Evolutionary conservation across 1,284 basidiomycete species (phyloP), one percentile per base, ranked within the genome.

Genomic region (Pholiota adiposa): DNA sequence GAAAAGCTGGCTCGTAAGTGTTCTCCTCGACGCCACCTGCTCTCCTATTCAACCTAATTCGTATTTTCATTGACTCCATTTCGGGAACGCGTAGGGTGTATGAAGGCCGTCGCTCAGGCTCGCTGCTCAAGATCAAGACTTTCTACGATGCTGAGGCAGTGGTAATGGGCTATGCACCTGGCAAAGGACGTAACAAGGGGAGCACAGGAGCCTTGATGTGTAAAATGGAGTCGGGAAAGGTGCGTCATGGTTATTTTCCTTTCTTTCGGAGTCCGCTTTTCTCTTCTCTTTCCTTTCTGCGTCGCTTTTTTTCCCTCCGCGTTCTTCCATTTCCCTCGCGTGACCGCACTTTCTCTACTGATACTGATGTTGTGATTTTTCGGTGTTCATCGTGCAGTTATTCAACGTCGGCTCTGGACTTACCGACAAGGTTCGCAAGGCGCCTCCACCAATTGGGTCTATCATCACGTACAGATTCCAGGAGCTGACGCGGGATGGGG

Each of bases 111-210:
- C 79, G 87, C 31, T 85, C 84, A 1, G 74, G 69, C 2, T 80
- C 83, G 1, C 72, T 89, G 4, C 73, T 86, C 51, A 90, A 90
- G 69, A 79, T 88, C 71, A 90, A 90, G 80, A 84, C 84, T 1
- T 88, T 87, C 71, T 83, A 85, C 66, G 87, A 89, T 63, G 87
- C 85, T 4, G 88, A 90, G 67, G 88, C 87, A 6, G 70, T 81
- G 40, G 85, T 90, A 3, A 81, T 80, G 5, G 86, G 84, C 0
- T 80, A 89, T 66, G 78, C 77, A 14, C 73, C 79, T 12, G 87
- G 87, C 7, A 83, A 83, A 67, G 86, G 84, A 6, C 80, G 79
- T 64, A 75, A 87, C 67, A 73, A 74, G 43, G 83, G 82, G 11
- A 72, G 77, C 21, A 82, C 79, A 1, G 87, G 87, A 14, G 79